Percentiles rank a stretch among this genome's conserved stretches.
phyloP scores from a whole-genome alignment of 108 stramenopile species.

The Pseudonitzschia multiseries region DNA sequence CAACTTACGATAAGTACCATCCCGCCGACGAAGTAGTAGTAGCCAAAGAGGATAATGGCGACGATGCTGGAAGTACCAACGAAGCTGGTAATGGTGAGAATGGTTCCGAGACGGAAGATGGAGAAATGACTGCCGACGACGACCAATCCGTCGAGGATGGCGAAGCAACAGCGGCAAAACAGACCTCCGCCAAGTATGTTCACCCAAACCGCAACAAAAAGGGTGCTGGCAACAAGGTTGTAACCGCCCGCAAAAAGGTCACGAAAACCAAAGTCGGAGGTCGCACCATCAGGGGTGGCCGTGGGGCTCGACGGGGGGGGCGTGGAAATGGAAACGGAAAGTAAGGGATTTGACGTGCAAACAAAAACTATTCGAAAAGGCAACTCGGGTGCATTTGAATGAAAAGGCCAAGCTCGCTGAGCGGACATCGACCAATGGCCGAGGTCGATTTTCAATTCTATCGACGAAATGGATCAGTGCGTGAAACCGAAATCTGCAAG shows the following conservation, averaged over 20 bases:
- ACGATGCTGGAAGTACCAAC: conserved; percentile 6
- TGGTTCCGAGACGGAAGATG: conserved; percentile 10
- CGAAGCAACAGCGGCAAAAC: background rate
- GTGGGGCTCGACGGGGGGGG: conserved; percentile 24
- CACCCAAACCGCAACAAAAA: conserved; percentile 7
- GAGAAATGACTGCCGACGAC: conserved; percentile 10
- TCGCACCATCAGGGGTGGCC: conserved; percentile 9
- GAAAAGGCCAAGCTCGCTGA: too few relatives aligned
- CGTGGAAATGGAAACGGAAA: conserved; percentile 12
- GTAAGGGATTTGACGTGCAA: too few relatives aligned
- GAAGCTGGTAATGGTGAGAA: conserved; percentile 17
- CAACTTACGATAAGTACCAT: conserved; percentile 30
- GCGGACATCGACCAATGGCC: too few relatives aligned
- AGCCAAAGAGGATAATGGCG: background rate
- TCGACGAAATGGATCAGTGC: too few relatives aligned
- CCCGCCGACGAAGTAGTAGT: conserved; percentile 4
- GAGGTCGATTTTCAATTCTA: too few relatives aligned
- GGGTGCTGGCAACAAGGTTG: conserved; percentile 15
- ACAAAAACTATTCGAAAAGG: too few relatives aligned
- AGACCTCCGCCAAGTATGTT: background rate
- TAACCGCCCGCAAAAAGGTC: conserved; percentile 26
- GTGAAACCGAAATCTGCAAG: too few relatives aligned
- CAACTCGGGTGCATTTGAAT: too few relatives aligned
- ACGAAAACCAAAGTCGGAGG: conserved; percentile 24
- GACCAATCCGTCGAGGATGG: conserved; percentile 16